Evolutionary conservation across 139 green algal species (phyloP).

Genomic region (Coelastrella sp.): DNA sequence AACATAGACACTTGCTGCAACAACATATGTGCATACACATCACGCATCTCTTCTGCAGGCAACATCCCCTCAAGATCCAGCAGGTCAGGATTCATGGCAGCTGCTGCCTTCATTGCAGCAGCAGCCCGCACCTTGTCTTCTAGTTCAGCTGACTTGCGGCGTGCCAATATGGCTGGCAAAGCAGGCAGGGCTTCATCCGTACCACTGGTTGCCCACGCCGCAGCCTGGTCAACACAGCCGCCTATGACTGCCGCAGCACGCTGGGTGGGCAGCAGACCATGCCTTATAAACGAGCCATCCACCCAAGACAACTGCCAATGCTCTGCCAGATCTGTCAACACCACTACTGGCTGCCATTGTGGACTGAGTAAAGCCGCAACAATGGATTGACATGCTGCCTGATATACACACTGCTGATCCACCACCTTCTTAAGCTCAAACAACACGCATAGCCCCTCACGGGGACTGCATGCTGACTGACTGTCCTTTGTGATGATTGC

Average conservation of each 20-base stretch:
- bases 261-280: background rate
- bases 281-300: background rate
- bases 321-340: background rate
- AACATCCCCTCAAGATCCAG: too few relatives aligned
- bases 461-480: too few relatives aligned
- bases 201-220: too few relatives aligned
- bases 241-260: background rate
- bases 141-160: too few relatives aligned
- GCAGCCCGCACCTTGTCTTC: too few relatives aligned
- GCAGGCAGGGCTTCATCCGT: too few relatives aligned
- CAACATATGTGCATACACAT: too few relatives aligned
- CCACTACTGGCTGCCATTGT: background rate
- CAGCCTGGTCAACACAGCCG: background rate
- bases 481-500: background rate
- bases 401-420: background rate
- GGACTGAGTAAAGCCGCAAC: background rate
- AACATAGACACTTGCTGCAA: too few relatives aligned
- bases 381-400: background rate
- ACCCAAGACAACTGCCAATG: background rate
- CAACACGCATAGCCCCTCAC: background rate
- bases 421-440: background rate
- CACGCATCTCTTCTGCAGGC: too few relatives aligned
- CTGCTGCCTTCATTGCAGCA: too few relatives aligned
- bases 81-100: too few relatives aligned
- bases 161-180: too few relatives aligned